phyloP scores from a whole-genome alignment of 2,329 filamentous ascomycete genomes.

The Ophiostoma sp. region DNA sequence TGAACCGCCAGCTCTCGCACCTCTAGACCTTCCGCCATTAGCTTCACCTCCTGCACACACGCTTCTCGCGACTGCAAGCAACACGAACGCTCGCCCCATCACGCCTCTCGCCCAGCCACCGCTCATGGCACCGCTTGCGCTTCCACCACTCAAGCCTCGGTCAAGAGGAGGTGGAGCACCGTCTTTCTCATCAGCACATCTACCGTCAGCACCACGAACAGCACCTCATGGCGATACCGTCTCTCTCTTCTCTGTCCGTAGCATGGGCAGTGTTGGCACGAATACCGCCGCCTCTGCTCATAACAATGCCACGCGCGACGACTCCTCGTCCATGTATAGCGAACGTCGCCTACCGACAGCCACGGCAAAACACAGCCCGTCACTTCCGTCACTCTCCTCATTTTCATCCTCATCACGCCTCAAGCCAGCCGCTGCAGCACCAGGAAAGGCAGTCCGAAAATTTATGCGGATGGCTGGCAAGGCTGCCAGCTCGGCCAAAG shows the following conservation, averaged over 20 bases:
- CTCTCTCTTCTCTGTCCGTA: constrained; percentile 8
- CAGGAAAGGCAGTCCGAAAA: constrained; percentile 19
- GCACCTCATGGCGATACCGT: constrained; percentile 14
- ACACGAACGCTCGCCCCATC: not conserved
- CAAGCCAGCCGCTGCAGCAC: constrained; percentile 14
- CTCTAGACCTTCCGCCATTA: not conserved
- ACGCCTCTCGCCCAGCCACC: constrained; percentile 14
- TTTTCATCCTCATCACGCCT: constrained; percentile 21
- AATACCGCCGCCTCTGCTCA: not conserved
- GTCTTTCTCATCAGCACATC: not conserved
- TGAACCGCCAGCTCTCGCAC: not conserved
- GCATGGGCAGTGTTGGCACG: not conserved
- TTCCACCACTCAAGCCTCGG: constrained; percentile 11
- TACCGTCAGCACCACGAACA: constrained; percentile 23
- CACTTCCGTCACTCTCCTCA: not conserved
- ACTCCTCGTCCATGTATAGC: constrained; percentile 28
- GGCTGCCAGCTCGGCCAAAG: constrained; percentile 22
- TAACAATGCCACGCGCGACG: not conserved
- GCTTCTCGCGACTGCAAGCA: not conserved
- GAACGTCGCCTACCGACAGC: not conserved
- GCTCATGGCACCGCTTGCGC: constrained; percentile 20
- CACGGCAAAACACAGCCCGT: not conserved
- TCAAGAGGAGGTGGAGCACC: not conserved
- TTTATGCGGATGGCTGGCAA: constrained; percentile 21
- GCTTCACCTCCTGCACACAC: not conserved